Evolutionary conservation across 768 basidiomycete species (phyloP), one percentile per base, ranked within the genome.

Genomic region (Galerina sulciceps): DNA sequence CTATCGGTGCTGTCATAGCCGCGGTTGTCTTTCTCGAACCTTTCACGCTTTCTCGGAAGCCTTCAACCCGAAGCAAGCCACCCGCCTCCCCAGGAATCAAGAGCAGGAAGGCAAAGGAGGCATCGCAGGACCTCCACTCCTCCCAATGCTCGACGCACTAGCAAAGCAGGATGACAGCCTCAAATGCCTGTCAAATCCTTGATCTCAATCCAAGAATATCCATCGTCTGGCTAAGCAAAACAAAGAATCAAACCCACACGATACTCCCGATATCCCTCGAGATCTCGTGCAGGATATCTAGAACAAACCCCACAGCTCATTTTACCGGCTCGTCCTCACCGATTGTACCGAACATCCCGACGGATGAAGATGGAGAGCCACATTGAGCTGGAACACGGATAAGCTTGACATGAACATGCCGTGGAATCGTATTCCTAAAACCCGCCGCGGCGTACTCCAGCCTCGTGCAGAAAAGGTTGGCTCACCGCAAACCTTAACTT

Each of bases 261-360:
- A 59, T 15, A 17, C 53, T 31, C 37, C 45, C 22, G 17, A 47
- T n/a, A 59, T 59, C 10, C 8, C 34, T 60, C 4, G 59, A 53
- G 1, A n/a, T n/a, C 8, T 44, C 31, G 48, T 55, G 10, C 20
- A 36, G 6, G 60, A 61, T 6, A 26, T 61, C 23, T 48, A 35
- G 35, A 43, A 41, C 45, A 61, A 57, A 41, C 20, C 38, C 4
- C 14, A 36, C 34, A 47, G 52, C 18, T 55, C 60, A 4, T 23
- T 61, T 35, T 61, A 55, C 17, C 51, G 60, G 10, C 56, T 61
- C 0, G 34, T 61, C 6, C 55, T 61, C 4, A 40, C 9, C 9
- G 8, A 35, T 61, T 34, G 60, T 55, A 5, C 51, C 60, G 4
- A 42, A 57, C 10, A 36, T 57, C 8, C 49, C 51, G n/a, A 36